Base-by-base conservation (phyloP, 1,139 yeast genomes). In the Kodamaea plutei region DNA sequence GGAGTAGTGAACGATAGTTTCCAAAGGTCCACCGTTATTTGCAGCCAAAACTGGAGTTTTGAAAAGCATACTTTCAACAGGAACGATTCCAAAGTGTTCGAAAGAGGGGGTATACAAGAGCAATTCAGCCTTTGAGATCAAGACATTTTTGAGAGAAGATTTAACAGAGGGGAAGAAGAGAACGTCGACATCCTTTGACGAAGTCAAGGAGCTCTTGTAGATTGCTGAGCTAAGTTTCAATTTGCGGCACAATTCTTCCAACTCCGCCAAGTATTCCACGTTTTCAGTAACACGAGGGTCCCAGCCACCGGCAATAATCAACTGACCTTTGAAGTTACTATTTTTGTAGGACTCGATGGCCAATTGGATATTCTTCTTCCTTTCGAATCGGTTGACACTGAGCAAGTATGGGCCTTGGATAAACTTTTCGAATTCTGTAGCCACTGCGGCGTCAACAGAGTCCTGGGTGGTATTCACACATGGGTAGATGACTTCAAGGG, bases 81-180 rank as follows among this genome's bases (percentile, higher is more conserved):
- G 99, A 4, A 93, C 99, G 40, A 91, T 93, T 9, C 99, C 99
- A 53, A 91, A 91, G 58, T 91, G 99, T 54, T 93, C 98, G 48
- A 75, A 74, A 1, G 83, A 71, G 2, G 99, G 98, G 0, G 99
- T 93, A 52, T 91, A 91, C 26, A 88, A 61, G 22, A 93, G 64
- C 34, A 84, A 45, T 33, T 73, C 69, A 2, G 91, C 70, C 8
- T 64, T 56, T 26, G 69, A 56, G 27, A 91, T 62, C 24, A 91
- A 66, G 1, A 77, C 64, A 30, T 79, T 79, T 50, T 88, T 87
- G 34, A 84, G 53, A 2, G 69, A 54, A 1, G 88, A 69, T 25
- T 82, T 70, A 5, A 91, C 76, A 0, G 95, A 84, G 0, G 96
- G 95, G 35, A 89, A 54, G 54, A 91, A 93, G 12, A 85, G 55